These are phyloP conservation scores for Penicillium argentinense DNA, from an alignment of 495 filamentous ascomycete genomes.

Conservation along the genomic window DNA sequence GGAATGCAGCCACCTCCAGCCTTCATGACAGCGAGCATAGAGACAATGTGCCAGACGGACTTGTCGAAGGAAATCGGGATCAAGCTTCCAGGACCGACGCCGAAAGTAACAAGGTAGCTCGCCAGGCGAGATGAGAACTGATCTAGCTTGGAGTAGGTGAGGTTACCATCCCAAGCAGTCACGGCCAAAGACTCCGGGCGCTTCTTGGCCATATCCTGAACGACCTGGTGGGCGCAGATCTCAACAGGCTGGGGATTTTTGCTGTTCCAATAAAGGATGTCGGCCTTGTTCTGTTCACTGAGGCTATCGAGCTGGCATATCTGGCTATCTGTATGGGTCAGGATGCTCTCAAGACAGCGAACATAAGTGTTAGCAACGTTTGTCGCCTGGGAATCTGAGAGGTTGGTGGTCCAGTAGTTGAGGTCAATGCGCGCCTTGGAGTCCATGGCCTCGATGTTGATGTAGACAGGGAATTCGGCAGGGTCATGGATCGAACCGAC, in stretches of 20 bases:
- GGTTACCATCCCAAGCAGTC: conserved; percentile 47
- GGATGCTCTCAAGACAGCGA: conserved; percentile 44
- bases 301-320: conserved; percentile 40
- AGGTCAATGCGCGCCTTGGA: conserved; percentile 48
- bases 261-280: conserved; percentile 48
- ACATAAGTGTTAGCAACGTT: conserved; percentile 52
- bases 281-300: conserved; percentile 34
- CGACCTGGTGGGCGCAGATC: conserved; percentile 42
- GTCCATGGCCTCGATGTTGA: conserved; percentile 54
- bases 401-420: conserved; percentile 56
- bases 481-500: conserved; percentile 52
- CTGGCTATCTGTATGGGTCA: conserved; percentile 27
- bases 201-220: conserved; percentile 37
- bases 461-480: conserved; percentile 54
- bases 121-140: conserved; percentile 46
- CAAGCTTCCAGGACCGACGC: conserved; percentile 36
- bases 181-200: conserved; percentile 42
- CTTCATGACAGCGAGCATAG: conserved; percentile 44
- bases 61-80: conserved; percentile 42
- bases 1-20: conserved; percentile 48
- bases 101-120: conserved; percentile 37
- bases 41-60: conserved; percentile 40
- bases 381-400: conserved; percentile 50
- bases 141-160: conserved; percentile 53
- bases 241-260: conserved; percentile 34